These are phyloP conservation scores for Pseudocercospora fuligena DNA, from an alignment of 2,329 filamentous ascomycete species.

Conservation along the genomic window DNA sequence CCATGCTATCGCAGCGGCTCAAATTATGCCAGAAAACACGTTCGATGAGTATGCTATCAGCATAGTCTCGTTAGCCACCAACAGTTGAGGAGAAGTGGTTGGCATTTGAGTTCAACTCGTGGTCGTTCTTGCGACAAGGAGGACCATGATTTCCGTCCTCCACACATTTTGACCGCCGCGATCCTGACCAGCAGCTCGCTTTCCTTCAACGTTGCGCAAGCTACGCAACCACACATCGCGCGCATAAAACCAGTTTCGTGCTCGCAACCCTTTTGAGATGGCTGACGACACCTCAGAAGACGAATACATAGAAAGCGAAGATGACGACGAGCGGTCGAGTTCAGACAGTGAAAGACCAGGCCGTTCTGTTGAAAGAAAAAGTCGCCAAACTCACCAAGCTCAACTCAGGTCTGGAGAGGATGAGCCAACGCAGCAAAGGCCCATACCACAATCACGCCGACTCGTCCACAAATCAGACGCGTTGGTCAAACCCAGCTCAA, in stretches of 20 bases:
- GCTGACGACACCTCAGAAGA: slow-evolving; percentile 6
- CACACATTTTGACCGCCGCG: neutral
- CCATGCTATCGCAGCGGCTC: neutral
- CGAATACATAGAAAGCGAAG: slow-evolving; percentile 8
- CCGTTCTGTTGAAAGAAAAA: slow-evolving; percentile 13
- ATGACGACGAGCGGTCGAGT: slow-evolving; percentile 17
- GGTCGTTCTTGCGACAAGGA: neutral
- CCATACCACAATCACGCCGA: slow-evolving; percentile 18
- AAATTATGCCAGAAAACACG: no score
- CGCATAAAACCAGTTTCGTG: neutral
- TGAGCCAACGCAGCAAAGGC: slow-evolving; percentile 13
- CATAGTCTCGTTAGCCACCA: neutral
- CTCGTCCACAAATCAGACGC: slow-evolving; percentile 21
- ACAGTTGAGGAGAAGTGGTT: neutral
- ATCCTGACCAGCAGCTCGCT: neutral
- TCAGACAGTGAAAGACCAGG: slow-evolving; percentile 22
- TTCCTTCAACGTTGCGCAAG: neutral
- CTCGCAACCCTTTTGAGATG: neutral
- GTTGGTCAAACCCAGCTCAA: slow-evolving; percentile 16
- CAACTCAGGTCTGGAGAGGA: slow-evolving; percentile 19
- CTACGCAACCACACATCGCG: neutral
- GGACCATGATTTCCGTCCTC: neutral
- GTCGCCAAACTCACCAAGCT: slow-evolving; percentile 19
- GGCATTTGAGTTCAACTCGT: neutral
- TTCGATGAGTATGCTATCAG: neutral